These are phyloP conservation scores for Aurantiochytrium sp. DNA, from an alignment of 108 stramenopile genomes.

Conservation along the genomic window DNA sequence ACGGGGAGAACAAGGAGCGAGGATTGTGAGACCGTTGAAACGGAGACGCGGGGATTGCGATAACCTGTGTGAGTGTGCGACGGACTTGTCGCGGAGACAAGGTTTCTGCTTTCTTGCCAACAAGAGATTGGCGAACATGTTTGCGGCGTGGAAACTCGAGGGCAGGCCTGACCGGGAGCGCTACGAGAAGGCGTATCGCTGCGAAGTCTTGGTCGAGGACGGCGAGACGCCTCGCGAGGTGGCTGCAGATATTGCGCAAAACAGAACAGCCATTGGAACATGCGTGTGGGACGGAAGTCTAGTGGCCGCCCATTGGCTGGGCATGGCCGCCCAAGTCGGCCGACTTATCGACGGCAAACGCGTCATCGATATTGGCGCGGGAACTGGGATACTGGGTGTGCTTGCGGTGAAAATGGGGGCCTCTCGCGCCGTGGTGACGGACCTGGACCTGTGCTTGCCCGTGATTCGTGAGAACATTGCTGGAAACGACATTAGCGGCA, in stretches of 20 bases:
- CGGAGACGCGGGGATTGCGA: no score
- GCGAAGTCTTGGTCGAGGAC: not conserved
- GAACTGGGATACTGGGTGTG: not conserved
- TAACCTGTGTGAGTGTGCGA: no score
- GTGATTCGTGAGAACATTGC: not conserved
- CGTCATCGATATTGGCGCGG: not conserved
- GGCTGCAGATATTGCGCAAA: not conserved
- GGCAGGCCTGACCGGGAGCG: not conserved
- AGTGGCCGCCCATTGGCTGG: not conserved
- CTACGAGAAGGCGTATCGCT: not conserved
- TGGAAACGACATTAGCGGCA: not conserved
- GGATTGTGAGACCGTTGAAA: no score
- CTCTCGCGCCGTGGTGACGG: not conserved
- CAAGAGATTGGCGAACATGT: not conserved
- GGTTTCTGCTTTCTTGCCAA: no score
- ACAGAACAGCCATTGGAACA: not conserved
- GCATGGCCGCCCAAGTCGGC: not conserved
- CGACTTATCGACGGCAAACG: not conserved
- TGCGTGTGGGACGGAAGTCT: not conserved
- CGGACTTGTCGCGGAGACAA: no score
- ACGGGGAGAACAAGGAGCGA: no score
- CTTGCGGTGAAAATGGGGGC: not conserved
- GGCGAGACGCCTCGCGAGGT: not conserved
- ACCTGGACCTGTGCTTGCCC: not conserved
- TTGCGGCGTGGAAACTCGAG: not conserved